A percentile compares a stretch with the other conserved stretches of the same genome.
phyloP scores from a whole-genome alignment of 176 grass and related monocot species.

The Oropetium thomaeum region DNA sequence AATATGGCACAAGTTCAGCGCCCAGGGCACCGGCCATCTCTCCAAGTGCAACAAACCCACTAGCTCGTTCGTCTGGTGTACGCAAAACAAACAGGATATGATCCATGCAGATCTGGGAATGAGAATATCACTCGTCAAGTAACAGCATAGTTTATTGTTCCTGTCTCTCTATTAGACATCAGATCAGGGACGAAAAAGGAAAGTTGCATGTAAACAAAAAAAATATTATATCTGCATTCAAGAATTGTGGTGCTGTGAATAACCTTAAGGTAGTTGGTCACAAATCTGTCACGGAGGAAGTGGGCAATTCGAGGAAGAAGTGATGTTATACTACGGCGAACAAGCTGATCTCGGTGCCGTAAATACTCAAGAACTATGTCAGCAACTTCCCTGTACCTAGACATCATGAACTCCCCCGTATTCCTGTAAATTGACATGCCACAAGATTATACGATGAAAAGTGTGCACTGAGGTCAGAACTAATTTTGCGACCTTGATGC shows the following conservation, averaged over 20 bases:
- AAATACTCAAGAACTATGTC: slow-evolving; percentile 97
- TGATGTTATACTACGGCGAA: slow-evolving; percentile 95
- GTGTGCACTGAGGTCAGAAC: slow-evolving; percentile 13
- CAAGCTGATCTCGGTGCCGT: slow-evolving; percentile 85
- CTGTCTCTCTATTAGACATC: background rate
- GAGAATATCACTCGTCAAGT: slow-evolving; percentile 25
- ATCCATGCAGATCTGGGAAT: slow-evolving; percentile 93
- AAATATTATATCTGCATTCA: background rate
- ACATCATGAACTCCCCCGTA: slow-evolving; percentile 99
- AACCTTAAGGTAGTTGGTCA: slow-evolving; percentile 97
- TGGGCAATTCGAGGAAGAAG: slow-evolving; percentile 99
- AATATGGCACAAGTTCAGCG: slow-evolving; percentile 84
- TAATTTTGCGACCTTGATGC: background rate
- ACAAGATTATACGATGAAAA: slow-evolving; percentile 29
- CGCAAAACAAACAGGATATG: slow-evolving; percentile 93
- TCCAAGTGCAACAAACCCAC: slow-evolving; percentile 93
- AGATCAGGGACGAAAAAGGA: background rate
- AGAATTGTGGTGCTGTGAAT: slow-evolving; percentile 26
- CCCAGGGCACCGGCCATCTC: slow-evolving; percentile 98
- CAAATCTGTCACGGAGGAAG: slow-evolving; percentile 96
- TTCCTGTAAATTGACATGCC: slow-evolving; percentile 58
- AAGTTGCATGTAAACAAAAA: background rate
- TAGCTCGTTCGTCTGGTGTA: slow-evolving; percentile 84
- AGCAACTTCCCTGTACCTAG: slow-evolving; percentile 96
- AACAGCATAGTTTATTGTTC: background rate